Base-by-base conservation (phyloP, 2,329 filamentous ascomycete genomes). In the Corynespora cassiicola region DNA sequence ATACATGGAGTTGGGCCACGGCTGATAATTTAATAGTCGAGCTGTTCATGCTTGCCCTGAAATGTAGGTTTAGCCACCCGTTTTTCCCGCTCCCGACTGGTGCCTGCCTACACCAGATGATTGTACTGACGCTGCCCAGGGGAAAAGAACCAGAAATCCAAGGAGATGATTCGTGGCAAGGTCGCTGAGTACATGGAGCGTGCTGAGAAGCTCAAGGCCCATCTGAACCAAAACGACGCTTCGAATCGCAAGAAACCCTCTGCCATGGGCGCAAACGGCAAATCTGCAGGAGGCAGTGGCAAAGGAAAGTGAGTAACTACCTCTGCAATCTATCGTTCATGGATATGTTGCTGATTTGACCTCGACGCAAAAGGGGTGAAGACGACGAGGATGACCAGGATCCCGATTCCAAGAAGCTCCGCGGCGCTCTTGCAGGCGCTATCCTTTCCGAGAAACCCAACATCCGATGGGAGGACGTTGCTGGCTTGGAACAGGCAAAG, bases 71-170 rank as follows among this genome's bases (percentile, higher is more conserved):
- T 6, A 16, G 7, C 5, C 9, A 8, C 22, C 8, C 17, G 12
- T 14, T 18, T 7, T 21, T 48, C 43, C n/a, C 17, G 7, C 34
- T 19, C 36, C 15, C n/a, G 23, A 23, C 12, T 16, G 10, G 6
- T 18, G 15, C n/a, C 3, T 4, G 12, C 28, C 33, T 23, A 14
- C 22, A 12, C 19, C 21, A 36, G 26, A 32, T 20, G 25, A 22
- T 25, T 8, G 14, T 39, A 55, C 57, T 62, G 31, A 58, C 32
- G 11, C 23, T 30, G 15, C 14, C n/a, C 18, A 72, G 69, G 69
- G 92, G 94, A 99, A 76, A 99, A 97, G 81, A 97, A 96, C 75
- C 85, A 88, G 50, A 92, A 91, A 59, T 91, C 90, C 50, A 97
- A 97, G 77, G 90, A 95, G 66, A 95, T 96, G 82, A 96, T 99